These are phyloP conservation scores for Pleurotus salmoneostramineus DNA, from an alignment of 768 basidiomycete species.

Conservation along the genomic window DNA sequence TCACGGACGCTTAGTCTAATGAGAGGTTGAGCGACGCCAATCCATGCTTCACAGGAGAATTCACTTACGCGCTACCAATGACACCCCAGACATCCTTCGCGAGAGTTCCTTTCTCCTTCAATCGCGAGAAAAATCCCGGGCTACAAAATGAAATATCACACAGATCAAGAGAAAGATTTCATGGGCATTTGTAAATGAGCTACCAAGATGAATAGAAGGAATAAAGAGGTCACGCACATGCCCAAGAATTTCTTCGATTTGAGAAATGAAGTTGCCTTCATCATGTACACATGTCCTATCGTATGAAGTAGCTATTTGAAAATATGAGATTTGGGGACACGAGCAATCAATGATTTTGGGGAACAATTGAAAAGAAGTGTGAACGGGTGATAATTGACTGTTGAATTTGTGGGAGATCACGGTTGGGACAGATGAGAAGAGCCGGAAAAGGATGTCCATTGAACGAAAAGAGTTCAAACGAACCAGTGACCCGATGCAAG, in stretches of 20 bases:
- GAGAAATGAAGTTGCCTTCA: slow-evolving; percentile 88
- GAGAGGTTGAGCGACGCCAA: slow-evolving; percentile 3
- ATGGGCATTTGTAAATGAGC: neutral
- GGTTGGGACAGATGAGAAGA: too few species aligned
- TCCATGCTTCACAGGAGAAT: slow-evolving; percentile 1
- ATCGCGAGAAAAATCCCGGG: slow-evolving; percentile 86
- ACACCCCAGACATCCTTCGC: slow-evolving; percentile 98
- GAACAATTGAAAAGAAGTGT: neutral
- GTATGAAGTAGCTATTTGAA: slow-evolving; percentile 71
- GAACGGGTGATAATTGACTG: too few species aligned
- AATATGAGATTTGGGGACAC: neutral
- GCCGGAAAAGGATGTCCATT: too few species aligned
- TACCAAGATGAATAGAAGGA: neutral
- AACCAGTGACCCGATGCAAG: too few species aligned
- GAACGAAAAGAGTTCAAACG: too few species aligned
- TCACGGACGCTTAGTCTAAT: slow-evolving; percentile 68
- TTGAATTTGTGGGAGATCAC: too few species aligned
- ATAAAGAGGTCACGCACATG: slow-evolving; percentile 48
- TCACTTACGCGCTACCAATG: slow-evolving; percentile 85
- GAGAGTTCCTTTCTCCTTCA: slow-evolving; percentile 92
- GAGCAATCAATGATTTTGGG: neutral
- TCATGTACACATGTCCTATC: slow-evolving; percentile 88
- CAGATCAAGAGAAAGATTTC: too few species aligned
- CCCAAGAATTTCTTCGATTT: slow-evolving; percentile 91
- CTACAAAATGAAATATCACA: slow-evolving; percentile 26